Base-by-base conservation (phyloP, 2,329 filamentous ascomycete genomes). In the Pestalotiopsis sp. region DNA sequence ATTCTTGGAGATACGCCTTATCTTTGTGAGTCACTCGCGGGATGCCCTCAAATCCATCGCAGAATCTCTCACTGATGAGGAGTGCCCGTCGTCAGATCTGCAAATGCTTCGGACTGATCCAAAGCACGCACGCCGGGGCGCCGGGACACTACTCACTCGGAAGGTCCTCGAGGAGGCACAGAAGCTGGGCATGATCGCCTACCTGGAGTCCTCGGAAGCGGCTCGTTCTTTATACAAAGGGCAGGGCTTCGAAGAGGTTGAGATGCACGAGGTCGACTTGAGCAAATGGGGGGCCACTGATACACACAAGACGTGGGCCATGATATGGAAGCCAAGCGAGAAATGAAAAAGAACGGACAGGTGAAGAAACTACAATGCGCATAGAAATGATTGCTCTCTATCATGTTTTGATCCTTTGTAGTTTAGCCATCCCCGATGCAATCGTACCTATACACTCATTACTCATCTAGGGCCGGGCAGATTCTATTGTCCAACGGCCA, bases 61-160 rank as follows among this genome's bases (percentile, higher is more conserved):
- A 14, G 26, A 26, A n/a, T 14, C 1, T 17, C 13, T 26, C 24
- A 22, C 22, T 58, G 26, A 35, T 39, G 13, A 20, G 26, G 11
- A n/a, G 10, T 35, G 3, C 3, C 6, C 24, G 57, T 20, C 17
- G 55, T 17, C 44, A 81, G 81, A 81, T 68, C 74, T 82, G 11
- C 73, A 77, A 9, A 69, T 76, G 39, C 74, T 83, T 4, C 75
- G 75, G n/a, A 81, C 81, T n/a, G 77, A 81, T 66, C 81, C 82
- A 0, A 75, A 80, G 13, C 79, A 82, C 62, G 78, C 81, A 62
- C 70, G 77, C 7, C 78, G 79, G n/a, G 81, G 80, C 1, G 81
- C 81, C 1, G 81, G 76, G 2, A 72, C 73, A 6, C 75, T 81
- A 73, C 72, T 83, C 40, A 70, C 81, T n/a, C 72, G 75, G 66